Conservation (phyloP, 768 basidiomycete species). For the Leucosporidium scottii region DNA sequence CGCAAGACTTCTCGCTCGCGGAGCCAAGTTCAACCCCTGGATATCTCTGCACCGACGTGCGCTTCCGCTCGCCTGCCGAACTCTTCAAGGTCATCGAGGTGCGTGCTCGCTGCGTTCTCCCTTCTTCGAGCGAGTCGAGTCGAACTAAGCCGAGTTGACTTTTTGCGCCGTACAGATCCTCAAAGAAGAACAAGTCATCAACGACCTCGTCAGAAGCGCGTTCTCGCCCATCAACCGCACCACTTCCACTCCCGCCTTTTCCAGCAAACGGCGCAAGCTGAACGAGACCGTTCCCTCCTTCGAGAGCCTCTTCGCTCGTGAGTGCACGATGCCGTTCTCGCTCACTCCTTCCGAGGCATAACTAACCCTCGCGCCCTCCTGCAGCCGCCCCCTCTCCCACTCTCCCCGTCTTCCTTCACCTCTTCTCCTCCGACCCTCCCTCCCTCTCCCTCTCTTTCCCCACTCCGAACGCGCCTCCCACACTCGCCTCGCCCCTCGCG, state of each 20-base stretch:
- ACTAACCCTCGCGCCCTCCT: neutral
- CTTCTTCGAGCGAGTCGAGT: neutral
- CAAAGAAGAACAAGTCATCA: neutral
- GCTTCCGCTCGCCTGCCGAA: neutral
- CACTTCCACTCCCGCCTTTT: neutral
- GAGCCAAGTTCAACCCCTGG: neutral
- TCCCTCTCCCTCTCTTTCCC: conserved; percentile 1
- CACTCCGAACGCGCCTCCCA: neutral
- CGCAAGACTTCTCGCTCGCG: conserved; percentile 1
- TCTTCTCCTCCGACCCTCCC: neutral
- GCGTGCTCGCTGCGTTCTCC: neutral
- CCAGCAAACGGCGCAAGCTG: neutral
- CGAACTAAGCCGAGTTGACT: neutral
- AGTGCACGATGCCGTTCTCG: neutral
- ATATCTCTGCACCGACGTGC: neutral
- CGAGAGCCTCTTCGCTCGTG: neutral
- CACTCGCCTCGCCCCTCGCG: neutral
- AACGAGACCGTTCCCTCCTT: neutral
- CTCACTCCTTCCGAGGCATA: neutral
- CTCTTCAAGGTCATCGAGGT: conserved; percentile 8
- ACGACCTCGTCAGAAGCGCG: neutral
- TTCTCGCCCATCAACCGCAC: neutral
- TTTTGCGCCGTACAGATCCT: neutral
- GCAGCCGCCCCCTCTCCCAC: neutral
- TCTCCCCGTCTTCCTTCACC: neutral